Evolutionary conservation across 176 grass and related monocot species (phyloP).

Genomic region (Avena insularis): DNA sequence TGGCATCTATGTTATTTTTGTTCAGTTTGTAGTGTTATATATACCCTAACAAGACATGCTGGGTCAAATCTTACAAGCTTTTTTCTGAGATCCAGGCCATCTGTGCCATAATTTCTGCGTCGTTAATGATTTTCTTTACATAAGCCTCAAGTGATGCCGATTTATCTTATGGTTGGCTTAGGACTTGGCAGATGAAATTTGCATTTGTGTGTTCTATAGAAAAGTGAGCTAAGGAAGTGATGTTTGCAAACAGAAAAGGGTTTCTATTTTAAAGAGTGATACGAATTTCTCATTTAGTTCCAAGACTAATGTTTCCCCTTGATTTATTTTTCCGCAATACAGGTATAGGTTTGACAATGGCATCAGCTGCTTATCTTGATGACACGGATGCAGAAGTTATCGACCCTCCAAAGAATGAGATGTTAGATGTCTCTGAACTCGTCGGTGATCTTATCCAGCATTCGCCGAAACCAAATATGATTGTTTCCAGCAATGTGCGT

Average conservation of each 20-base stretch:
- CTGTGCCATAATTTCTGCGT: neutral
- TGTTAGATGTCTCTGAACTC: slow-evolving; percentile 76
- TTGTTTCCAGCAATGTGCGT: slow-evolving; percentile 76
- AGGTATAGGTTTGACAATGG: slow-evolving; percentile 58
- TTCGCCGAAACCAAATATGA: slow-evolving; percentile 80
- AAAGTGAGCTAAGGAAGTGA: neutral
- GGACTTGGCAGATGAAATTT: neutral
- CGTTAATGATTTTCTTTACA: neutral
- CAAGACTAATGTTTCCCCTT: slow-evolving; percentile 13
- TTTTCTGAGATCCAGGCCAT: neutral
- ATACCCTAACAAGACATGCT: neutral
- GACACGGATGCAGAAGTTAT: slow-evolving; percentile 71
- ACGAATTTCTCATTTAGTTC: neutral
- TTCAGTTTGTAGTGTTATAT: neutral
- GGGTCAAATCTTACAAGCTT: neutral
- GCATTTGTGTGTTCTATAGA: neutral
- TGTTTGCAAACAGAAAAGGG: neutral
- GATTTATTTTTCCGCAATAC: neutral
- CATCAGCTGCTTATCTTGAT: slow-evolving; percentile 71
- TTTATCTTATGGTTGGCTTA: slow-evolving; percentile 13
- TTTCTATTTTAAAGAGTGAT: neutral
- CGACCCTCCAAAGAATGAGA: slow-evolving; percentile 76
- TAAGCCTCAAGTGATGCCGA: neutral
- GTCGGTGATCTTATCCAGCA: slow-evolving; percentile 60
- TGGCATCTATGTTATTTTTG: neutral